Evolutionary conservation across 2,329 filamentous ascomycete species (phyloP).

Genomic region (Zasmidium citrigriseum): DNA sequence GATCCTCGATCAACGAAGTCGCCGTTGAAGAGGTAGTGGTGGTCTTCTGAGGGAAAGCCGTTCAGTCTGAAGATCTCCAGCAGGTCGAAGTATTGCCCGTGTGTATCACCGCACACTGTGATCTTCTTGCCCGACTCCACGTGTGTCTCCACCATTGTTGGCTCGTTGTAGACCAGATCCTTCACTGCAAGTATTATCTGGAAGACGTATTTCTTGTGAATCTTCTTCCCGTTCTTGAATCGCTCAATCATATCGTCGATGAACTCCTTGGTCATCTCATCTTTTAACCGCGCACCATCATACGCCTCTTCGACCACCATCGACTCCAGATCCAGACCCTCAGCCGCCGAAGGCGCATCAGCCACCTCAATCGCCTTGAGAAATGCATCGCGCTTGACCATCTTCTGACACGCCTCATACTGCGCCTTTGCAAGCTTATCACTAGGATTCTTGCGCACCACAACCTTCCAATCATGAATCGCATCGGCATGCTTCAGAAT

Average conservation of each 20-base stretch:
- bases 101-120: conserved; percentile 96
- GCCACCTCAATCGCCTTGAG: conserved; percentile 91
- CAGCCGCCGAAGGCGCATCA: conserved; percentile 88
- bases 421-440: conserved; percentile 93
- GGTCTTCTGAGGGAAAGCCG: conserved; percentile 78
- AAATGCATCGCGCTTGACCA: conserved; percentile 89
- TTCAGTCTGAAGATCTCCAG: conserved; percentile 95
- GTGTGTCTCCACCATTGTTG: conserved; percentile 94
- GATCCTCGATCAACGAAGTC: conserved; percentile 98
- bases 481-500: conserved; percentile 88
- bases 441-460: conserved; percentile 79
- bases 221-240: conserved; percentile 94
- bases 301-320: conserved; percentile 83
- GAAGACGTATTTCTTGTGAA: conserved; percentile 95
- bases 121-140: conserved; percentile 75
- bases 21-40: conserved; percentile 96
- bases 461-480: conserved; percentile 86
- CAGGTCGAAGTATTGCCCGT: conserved; percentile 97
- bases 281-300: conserved; percentile 76
- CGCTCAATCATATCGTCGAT: conserved; percentile 95
- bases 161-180: conserved; percentile 85
- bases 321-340: conserved; percentile 82
- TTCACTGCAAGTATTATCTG: conserved; percentile 90
- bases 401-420: conserved; percentile 89
- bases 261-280: conserved; percentile 93